Evolutionary conservation across 768 basidiomycete species (phyloP), one percentile per base, ranked within the genome.

Genomic region (Pilatotrama ljubarskyi): DNA sequence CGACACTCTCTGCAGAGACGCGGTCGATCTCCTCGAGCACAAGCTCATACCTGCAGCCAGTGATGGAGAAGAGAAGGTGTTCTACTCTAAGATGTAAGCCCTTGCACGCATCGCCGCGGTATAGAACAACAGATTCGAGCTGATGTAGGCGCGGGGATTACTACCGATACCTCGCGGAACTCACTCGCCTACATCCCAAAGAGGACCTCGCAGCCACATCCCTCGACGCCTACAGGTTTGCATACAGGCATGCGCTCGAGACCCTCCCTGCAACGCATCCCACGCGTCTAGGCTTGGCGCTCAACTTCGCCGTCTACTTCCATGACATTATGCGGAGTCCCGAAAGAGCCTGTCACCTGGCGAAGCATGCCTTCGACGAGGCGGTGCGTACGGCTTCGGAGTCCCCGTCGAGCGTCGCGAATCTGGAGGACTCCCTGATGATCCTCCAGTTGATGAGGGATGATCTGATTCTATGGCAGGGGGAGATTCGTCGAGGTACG

Each of bases 221-320:
- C 18, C 83, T 94, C 59, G 88, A 88, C 65, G 87, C 90, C 2
- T 91, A 95, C 82, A 92, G 90, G 78, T 76, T 81, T 59, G 91
- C 93, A 48, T 93, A 93, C 71, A 85, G 90, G 73, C 90, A 93
- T 66, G 92, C 93, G 37, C 71, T 83, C 55, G 80, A 82, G 58
- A 86, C 88, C 67, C 83, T 95, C 52, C 85, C 84, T 24, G 80
- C 87, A 6, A 84, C 88, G 48, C 90, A 95, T 75, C 92, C 93
- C 56, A 95, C 93, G 62, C 84, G 92, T 67, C 78, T 95, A 58
- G 93, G 93, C 36, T 78, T 95, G 51, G 92, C 93, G 35, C 80
- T 95, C 68, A 95, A 95, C 77, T 94, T 95, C 76, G 88, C 91
- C n/a, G 93, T 95, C 51, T 95, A 91, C 78, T 94, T 90, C 73